Evolutionary conservation across 306 rosid species (phyloP), one percentile per base, ranked within the genome.

Genomic region (Prinsepia uniflora): DNA sequence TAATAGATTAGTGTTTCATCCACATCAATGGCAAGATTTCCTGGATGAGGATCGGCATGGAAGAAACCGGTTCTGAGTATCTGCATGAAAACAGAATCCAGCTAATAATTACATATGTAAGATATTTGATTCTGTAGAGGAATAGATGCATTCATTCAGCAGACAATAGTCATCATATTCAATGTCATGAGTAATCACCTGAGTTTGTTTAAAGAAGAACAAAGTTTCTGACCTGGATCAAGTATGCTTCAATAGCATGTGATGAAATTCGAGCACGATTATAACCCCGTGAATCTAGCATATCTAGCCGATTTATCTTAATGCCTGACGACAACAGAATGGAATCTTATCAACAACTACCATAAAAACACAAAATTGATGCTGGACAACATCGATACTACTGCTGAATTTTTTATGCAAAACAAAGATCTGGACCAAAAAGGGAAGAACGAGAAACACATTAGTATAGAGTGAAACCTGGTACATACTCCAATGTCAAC

Each of bases 41-140:
- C 96, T 57, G 96, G 98, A 83, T 90, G 96, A 68, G 98, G 98
- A 80, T 93, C 98, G 5, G 98, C 98, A 67, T 93, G 98, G 74
- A 93, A 93, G 88, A 93, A 93, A 58, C 98, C 98, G 0, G 98
- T 90, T 86, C 70, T 93, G 67, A 93, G 79, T 75, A 93, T 88
- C 98, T 92, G 89, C 20, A 81, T 57, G 56, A 75, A 63, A 71
- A 36, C 10, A 82, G 61, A 70, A 75, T 34, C 15, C 13, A 59
- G 73, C 22, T 47, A 36, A 55, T 71, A 62, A 20, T 43, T 47
- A 59, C 67, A 53, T 62, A 65, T n/a, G 56, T 61, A 55, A 70
- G 63, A 76, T 10, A 53, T 12, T 52, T 61, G 14, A 34, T 6
- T 8, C 36, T 9, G 18, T 30, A 52, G 7, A 70, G 49, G 62